Evolutionary conservation across 306 rosid species (phyloP).

Genomic region (Echinosophora koreensis): DNA sequence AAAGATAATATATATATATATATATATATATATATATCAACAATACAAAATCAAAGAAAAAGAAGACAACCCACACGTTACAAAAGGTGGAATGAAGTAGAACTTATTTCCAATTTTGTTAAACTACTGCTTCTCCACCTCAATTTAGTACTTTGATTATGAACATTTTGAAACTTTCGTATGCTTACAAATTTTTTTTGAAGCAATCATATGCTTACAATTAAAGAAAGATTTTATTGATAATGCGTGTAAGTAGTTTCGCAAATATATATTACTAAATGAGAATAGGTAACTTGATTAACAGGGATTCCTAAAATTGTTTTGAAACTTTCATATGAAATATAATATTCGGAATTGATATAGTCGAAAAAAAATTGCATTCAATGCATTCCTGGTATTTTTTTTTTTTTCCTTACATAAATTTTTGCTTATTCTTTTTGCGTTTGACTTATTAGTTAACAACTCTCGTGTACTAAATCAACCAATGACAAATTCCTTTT

Average conservation of each 20-base stretch:
- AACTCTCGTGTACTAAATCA: conserved; percentile 36
- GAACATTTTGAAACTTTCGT: neutral
- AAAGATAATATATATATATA: no score
- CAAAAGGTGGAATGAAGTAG: neutral
- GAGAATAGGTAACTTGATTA: neutral
- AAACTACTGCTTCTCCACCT: neutral
- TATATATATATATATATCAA: no score
- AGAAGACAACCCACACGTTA: no score
- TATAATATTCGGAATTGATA: neutral
- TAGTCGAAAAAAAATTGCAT: neutral
- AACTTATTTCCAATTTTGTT: neutral
- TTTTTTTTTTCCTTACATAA: no score
- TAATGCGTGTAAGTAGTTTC: neutral
- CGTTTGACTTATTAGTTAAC: neutral
- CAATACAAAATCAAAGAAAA: no score
- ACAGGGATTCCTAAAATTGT: neutral
- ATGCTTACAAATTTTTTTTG: neutral
- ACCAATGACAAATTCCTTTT: conserved; percentile 22
- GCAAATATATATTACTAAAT: neutral
- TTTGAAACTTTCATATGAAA: neutral
- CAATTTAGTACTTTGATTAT: neutral
- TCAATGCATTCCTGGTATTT: neutral
- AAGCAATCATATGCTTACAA: neutral
- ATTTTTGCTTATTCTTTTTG: neutral
- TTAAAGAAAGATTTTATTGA: neutral